phyloP scores from a whole-genome alignment of 2,329 filamentous ascomycete genomes.

The Periconia sp. region DNA sequence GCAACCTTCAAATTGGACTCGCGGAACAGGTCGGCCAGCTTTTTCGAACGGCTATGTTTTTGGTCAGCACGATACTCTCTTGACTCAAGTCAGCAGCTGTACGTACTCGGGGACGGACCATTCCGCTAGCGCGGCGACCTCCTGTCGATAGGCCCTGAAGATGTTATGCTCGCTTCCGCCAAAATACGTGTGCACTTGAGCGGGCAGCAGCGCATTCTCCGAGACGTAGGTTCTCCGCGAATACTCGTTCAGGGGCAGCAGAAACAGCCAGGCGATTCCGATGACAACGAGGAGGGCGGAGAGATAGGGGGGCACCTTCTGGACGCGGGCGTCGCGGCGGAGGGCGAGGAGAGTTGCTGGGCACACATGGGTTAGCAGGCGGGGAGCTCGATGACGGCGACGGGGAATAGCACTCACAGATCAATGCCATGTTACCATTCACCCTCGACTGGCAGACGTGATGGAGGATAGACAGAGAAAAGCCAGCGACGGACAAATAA shows the following conservation, averaged over 20 bases:
- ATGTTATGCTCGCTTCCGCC: constrained; percentile 94
- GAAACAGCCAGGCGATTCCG: constrained; percentile 84
- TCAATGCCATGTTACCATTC: constrained; percentile 35
- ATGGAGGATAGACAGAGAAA: neutral
- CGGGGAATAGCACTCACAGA: constrained; percentile 26
- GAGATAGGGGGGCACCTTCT: constrained; percentile 83
- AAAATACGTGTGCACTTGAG: constrained; percentile 98
- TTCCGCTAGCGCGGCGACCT: constrained; percentile 66
- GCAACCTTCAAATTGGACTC: constrained; percentile 84
- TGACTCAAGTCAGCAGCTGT: neutral
- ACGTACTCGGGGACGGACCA: constrained; percentile 42
- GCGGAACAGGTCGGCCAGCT: constrained; percentile 73
- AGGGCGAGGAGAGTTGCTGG: constrained; percentile 64
- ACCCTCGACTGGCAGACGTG: neutral
- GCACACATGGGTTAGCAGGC: neutral
- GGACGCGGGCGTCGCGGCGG: constrained; percentile 77
- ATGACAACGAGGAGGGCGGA: constrained; percentile 82
- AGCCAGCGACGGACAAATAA: neutral
- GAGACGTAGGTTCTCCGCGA: constrained; percentile 94
- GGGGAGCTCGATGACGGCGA: neutral
- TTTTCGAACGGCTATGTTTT: constrained; percentile 60
- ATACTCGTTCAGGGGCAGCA: constrained; percentile 88
- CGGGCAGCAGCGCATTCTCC: constrained; percentile 92
- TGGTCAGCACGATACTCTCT: constrained; percentile 20
- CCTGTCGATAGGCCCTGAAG: constrained; percentile 85